Evolutionary conservation across 768 basidiomycete genomes (phyloP).

Genomic region (Russula sp.): DNA sequence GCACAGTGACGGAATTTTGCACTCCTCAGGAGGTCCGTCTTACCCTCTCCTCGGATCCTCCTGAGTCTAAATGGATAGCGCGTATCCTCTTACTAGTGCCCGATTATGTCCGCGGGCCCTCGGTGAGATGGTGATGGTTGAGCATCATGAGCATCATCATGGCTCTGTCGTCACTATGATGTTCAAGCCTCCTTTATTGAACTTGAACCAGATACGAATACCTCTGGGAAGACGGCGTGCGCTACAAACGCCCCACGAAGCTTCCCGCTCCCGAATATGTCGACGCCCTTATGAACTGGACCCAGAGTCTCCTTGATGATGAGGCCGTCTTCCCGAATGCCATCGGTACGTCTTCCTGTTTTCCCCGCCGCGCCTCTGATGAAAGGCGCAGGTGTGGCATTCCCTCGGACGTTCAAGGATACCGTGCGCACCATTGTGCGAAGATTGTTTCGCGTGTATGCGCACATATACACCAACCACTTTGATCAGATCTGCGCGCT

Average conservation of each 20-base stretch:
- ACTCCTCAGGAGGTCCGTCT: slow-evolving; percentile 78
- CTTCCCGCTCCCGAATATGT: slow-evolving; percentile 95
- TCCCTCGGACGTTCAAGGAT: slow-evolving; percentile 42
- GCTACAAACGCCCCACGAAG: slow-evolving; percentile 88
- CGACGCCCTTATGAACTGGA: slow-evolving; percentile 98
- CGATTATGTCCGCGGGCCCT: slow-evolving; percentile 96
- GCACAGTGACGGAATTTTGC: slow-evolving; percentile 97
- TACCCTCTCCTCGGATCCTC: background rate
- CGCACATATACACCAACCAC: slow-evolving; percentile 98
- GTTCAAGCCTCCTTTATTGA: background rate
- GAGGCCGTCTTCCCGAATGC: slow-evolving; percentile 90
- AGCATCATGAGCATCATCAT: slow-evolving; percentile 29
- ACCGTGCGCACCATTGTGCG: slow-evolving; percentile 91
- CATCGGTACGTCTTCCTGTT: slow-evolving; percentile 55
- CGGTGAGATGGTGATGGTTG: slow-evolving; percentile 70
- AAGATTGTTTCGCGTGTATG: slow-evolving; percentile 94
- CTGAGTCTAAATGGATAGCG: slow-evolving; percentile 10
- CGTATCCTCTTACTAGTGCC: slow-evolving; percentile 57
- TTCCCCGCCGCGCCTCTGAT: background rate
- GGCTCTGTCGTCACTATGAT: background rate
- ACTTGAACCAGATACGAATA: slow-evolving; percentile 72
- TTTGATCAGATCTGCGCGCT: slow-evolving; percentile 98
- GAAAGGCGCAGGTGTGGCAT: slow-evolving; percentile 16
- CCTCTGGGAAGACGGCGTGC: slow-evolving; percentile 88
- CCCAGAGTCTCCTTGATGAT: slow-evolving; percentile 88